Evolutionary conservation across 345 rosid species (phyloP).

Genomic region (Stellera chamaejasme): DNA sequence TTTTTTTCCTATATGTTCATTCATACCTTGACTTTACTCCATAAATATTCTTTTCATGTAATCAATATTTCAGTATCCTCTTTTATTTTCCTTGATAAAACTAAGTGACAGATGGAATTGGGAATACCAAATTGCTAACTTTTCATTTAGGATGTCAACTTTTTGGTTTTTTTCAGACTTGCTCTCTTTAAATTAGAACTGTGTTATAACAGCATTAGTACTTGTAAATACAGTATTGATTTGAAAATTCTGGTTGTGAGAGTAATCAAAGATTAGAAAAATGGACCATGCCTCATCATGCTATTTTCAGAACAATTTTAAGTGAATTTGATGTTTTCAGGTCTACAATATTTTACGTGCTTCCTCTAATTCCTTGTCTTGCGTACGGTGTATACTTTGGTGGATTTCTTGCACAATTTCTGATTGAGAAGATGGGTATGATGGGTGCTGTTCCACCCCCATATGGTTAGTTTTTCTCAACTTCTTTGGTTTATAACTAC

Average conservation of each 20-base stretch:
- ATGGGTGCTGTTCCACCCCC: constrained; percentile 91
- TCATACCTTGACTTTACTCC: too few relatives aligned
- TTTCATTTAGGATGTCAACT: too few relatives aligned
- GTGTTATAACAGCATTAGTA: background rate
- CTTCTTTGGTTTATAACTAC: constrained; percentile 5
- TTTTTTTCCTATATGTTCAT: too few relatives aligned
- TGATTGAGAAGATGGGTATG: constrained; percentile 98
- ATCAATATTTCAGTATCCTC: too few relatives aligned
- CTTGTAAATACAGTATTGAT: too few relatives aligned
- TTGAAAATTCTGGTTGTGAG: background rate
- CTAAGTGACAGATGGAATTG: too few relatives aligned
- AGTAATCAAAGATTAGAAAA: background rate
- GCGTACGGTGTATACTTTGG: constrained; percentile 64
- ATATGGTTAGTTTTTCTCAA: constrained; percentile 58
- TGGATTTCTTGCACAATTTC: constrained; percentile 67
- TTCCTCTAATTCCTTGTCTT: constrained; percentile 76
- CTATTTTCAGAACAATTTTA: background rate
- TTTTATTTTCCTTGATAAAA: too few relatives aligned
- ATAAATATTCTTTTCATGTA: too few relatives aligned
- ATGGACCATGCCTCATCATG: too few relatives aligned
- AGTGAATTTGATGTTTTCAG: constrained; percentile 42
- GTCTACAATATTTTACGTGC: constrained; percentile 50
- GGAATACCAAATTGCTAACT: too few relatives aligned
- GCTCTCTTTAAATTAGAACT: background rate
- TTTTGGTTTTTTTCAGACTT: too few relatives aligned